These are phyloP conservation scores for Phytophthora cajani DNA, from an alignment of 352 stramenopile genomes.

Conservation along the genomic window DNA sequence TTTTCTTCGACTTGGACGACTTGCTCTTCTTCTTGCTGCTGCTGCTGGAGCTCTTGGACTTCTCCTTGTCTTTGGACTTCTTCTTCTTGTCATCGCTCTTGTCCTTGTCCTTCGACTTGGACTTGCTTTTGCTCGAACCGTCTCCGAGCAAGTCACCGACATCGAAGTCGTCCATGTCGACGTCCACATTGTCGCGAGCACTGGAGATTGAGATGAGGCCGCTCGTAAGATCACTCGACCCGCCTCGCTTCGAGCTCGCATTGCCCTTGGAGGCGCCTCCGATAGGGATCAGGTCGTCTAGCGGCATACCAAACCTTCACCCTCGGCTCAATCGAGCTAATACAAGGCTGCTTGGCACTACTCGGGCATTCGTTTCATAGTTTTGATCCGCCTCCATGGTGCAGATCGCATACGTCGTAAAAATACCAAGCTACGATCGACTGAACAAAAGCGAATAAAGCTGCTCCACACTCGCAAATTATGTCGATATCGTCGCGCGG, in stretches of 20 bases:
- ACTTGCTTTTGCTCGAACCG: slow-evolving; percentile 23
- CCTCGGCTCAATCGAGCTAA: neutral
- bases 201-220: slow-evolving; percentile 65
- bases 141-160: slow-evolving; percentile 65
- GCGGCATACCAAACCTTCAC: slow-evolving; percentile 35
- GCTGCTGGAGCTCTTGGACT: slow-evolving; percentile 32
- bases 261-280: slow-evolving; percentile 27
- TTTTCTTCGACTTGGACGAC: slow-evolving; percentile 50
- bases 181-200: slow-evolving; percentile 39
- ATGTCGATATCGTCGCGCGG: slow-evolving; percentile 8
- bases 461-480: neutral
- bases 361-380: slow-evolving; percentile 17
- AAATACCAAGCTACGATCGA: slow-evolving; percentile 4
- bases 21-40: slow-evolving; percentile 51
- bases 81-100: slow-evolving; percentile 45
- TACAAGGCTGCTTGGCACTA: neutral
- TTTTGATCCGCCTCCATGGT: neutral
- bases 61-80: slow-evolving; percentile 32
- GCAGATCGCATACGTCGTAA: slow-evolving; percentile 10
- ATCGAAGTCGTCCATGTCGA: slow-evolving; percentile 64
- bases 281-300: slow-evolving; percentile 65
- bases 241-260: slow-evolving; percentile 8
- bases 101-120: slow-evolving; percentile 34
- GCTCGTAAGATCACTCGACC: slow-evolving; percentile 54
- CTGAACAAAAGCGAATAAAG: neutral